These are phyloP conservation scores for Candida patagonica DNA, from an alignment of 805 yeast species.

Conservation along the genomic window DNA sequence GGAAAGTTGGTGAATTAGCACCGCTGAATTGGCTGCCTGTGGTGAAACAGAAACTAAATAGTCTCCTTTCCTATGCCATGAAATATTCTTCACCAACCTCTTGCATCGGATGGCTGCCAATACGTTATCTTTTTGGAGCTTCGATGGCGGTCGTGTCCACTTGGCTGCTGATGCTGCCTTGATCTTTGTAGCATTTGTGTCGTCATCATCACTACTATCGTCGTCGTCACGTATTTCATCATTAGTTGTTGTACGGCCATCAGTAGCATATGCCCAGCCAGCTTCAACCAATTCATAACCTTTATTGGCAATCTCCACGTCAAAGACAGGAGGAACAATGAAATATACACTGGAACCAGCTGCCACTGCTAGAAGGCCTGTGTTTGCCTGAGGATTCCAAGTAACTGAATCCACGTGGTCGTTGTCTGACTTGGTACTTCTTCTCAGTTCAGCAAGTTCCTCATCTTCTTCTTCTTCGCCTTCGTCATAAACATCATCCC, in stretches of 20 bases:
- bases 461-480: constrained; percentile 34
- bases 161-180: constrained; percentile 47
- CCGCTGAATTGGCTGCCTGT: constrained; percentile 78
- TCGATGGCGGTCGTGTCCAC: constrained; percentile 74
- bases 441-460: constrained; percentile 34
- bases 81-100: constrained; percentile 61
- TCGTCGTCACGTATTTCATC: constrained; percentile 19
- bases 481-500: constrained; percentile 27
- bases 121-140: constrained; percentile 54
- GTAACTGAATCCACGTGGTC: constrained; percentile 73
- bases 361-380: constrained; percentile 76
- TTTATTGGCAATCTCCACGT: constrained; percentile 73
- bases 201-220: constrained; percentile 29
- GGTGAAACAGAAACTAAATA: constrained; percentile 97
- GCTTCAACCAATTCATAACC: constrained; percentile 73
- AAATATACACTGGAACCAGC: constrained; percentile 75
- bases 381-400: constrained; percentile 76
- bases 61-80: constrained; percentile 98
- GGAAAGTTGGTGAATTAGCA: constrained; percentile 87
- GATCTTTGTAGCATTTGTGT: constrained; percentile 22
- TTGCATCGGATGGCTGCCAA: constrained; percentile 59
- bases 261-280: constrained; percentile 78
- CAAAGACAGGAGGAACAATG: constrained; percentile 85
- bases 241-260: constrained; percentile 18
- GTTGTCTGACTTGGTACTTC: constrained; percentile 33